Base-by-base conservation (phyloP, 2,329 filamentous ascomycete species). In the Neofusicoccum sp. region DNA sequence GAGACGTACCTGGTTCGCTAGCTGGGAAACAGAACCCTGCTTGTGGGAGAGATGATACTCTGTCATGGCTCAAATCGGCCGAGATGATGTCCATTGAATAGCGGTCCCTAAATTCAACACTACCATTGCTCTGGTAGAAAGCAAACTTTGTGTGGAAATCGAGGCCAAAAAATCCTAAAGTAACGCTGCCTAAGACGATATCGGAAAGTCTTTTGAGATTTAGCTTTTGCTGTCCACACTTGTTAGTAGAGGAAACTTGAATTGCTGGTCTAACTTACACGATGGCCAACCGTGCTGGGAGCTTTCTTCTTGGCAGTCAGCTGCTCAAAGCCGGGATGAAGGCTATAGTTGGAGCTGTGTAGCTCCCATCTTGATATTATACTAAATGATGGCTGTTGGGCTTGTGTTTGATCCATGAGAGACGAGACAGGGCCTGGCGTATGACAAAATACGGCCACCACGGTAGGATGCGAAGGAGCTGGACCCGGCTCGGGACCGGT, bases 291-390 rank as follows among this genome's bases (percentile, higher is more conserved):
- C 9, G 41, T 22, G 2, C 12, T 54, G 9, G 76, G 74, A 64
- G 82, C 85, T 70, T 85, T 87, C 70, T 86, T 87, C 68, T 89
- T 86, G 47, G 84, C 82, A 6, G 87, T 86, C 31, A 95, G 81
- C 68, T 93, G 89, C 67, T 92, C 89, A 73, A 96, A 94, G 11
- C 89, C 89, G 1, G 88, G 79, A 71, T 95, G 90, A 6, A 96
- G 78, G 8, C 79, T 69, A 34, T 70, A 82, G 66, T 89, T 86
- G n/a, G 84, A 78, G 52, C 86, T 83, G 36, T 84, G 82, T 8
- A 94, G 74, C 68, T 95, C 89, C 94, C 94, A 98, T 66, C 90
- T 85, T 66, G 92, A 88, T 66, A 98, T 82, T 44, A 93, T 85
- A 68, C 89, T 96, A 68, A 90, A 87, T 0, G 86, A 80, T 36